Percentiles rank a stretch among this genome's conserved stretches.
These are phyloP conservation scores for Tetrastigma voinierianum DNA, from an alignment of 164 flowering plant species.

Conservation along the genomic window DNA sequence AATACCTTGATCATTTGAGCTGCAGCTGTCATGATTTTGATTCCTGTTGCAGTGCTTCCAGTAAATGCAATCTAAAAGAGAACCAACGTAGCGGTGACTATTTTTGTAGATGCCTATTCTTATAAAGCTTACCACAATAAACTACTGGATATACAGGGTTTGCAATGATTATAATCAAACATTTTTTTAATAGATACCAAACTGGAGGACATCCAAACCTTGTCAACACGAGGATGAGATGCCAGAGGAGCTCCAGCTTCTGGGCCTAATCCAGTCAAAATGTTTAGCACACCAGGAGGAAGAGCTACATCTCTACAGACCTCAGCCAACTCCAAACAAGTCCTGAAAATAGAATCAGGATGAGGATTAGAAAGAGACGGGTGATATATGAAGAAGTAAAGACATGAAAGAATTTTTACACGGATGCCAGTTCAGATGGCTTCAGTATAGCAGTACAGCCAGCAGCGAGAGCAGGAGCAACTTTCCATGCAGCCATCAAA, in stretches of 20 bases:
- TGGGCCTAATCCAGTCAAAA: slow-evolving; percentile 86
- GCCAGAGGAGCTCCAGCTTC: slow-evolving; percentile 99
- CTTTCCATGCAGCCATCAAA: slow-evolving; percentile 96
- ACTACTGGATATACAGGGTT: too few relatives aligned
- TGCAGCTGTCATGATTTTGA: slow-evolving; percentile 84
- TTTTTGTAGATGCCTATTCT: too few relatives aligned
- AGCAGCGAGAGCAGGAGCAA: slow-evolving; percentile 97
- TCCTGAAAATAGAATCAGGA: slow-evolving; percentile 43
- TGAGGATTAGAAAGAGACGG: not conserved
- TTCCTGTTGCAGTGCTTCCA: slow-evolving; percentile 90
- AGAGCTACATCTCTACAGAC: slow-evolving; percentile 85
- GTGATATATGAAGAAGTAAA: not conserved
- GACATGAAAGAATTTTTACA: slow-evolving; percentile 43
- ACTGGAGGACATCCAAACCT: slow-evolving; percentile 41
- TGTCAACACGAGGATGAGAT: slow-evolving; percentile 90
- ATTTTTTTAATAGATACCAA: not conserved
- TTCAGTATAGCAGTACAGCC: slow-evolving; percentile 94
- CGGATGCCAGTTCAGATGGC: slow-evolving; percentile 92
- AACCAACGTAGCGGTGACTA: not conserved
- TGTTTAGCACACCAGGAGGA: slow-evolving; percentile 89
- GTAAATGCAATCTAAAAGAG: slow-evolving; percentile 84
- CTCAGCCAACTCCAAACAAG: slow-evolving; percentile 94
- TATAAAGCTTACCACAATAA: too few relatives aligned
- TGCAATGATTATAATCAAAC: not conserved
- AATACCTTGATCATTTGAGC: slow-evolving; percentile 84